These are phyloP conservation scores for Dactylis glomerata DNA, from an alignment of 176 grass and related monocot genomes.

Conservation along the genomic window DNA sequence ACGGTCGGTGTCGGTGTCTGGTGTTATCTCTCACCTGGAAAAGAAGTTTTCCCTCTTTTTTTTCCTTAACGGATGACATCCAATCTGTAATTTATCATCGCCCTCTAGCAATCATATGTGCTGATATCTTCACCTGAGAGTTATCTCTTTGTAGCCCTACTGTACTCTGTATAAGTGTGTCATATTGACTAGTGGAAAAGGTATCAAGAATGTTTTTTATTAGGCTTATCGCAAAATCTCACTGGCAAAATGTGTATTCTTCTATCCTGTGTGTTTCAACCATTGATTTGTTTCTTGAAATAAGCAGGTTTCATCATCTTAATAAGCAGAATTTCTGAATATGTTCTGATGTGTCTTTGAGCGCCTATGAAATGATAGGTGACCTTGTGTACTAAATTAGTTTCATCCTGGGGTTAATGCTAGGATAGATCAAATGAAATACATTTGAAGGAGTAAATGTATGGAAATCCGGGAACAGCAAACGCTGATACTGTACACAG, in stretches of 20 bases:
- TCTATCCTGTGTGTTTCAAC: neutral
- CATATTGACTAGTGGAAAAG: slow-evolving; percentile 34
- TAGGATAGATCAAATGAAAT: neutral
- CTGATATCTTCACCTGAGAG: slow-evolving; percentile 29
- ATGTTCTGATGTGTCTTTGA: neutral
- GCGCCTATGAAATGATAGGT: neutral
- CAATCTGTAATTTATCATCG: slow-evolving; percentile 34
- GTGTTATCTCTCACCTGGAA: slow-evolving; percentile 31
- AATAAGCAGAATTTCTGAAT: neutral
- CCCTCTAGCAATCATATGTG: neutral
- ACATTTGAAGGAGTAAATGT: too few species aligned
- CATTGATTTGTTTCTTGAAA: neutral
- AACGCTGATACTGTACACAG: too few species aligned
- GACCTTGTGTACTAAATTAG: neutral
- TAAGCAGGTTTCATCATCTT: neutral
- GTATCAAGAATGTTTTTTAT: slow-evolving; percentile 12
- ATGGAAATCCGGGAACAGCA: too few species aligned
- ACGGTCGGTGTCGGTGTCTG: neutral
- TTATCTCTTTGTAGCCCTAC: slow-evolving; percentile 25
- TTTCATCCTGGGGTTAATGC: neutral
- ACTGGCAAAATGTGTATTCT: neutral
- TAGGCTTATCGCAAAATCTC: neutral
- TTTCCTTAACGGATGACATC: slow-evolving; percentile 24
- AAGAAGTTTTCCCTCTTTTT: slow-evolving; percentile 23
- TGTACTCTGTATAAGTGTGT: slow-evolving; percentile 29